Evolutionary conservation across 2,329 filamentous ascomycete genomes (phyloP), one percentile per base, ranked within the genome.

Genomic region (Seiridium unicorne): DNA sequence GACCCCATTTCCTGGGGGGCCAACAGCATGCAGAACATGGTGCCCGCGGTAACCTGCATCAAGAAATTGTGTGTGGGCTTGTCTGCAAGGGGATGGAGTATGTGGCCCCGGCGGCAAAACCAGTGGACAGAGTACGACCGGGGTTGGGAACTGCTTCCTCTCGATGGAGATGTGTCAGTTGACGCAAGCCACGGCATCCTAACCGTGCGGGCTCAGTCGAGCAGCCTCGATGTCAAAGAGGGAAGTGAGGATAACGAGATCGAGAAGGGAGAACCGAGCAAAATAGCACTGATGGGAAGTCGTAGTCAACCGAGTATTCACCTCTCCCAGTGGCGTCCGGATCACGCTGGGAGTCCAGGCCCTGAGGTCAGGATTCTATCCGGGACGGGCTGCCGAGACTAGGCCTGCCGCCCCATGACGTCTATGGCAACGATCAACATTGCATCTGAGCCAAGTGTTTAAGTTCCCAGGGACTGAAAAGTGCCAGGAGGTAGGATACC

Each of bases 361-460:
- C 18, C 18, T 31, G 49, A 53, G 11, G 35, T 8, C 35, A 35
- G 51, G 51, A 55, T 55, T 55, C 31, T 7, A 38, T 35, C 51
- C 51, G 51, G 51, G 51, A 44, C 51, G 40, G 31, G 7, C 34
- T 44, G 51, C 51, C 51, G 51, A 42, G 40, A 55, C 51, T 55
- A 55, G 11, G 38, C 18, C 18, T 11, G 18, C 35, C 38, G 35
- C 31, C 32, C 51, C 44, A 55, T 55, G 51, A 57, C 54, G 54
- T 57, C 54, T 48, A 44, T 36, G 54, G 54, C 35, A 57, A 57
- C 32, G 54, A 57, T 57, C 54, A 57, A 57, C 54, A 38, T n/a
- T 48, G 54, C 54, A 44, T 47, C 44, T 31, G 31, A 44, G 42
- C 40, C 54, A 57, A 26, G 44, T 48, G 26, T 57, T 36, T 44